Base-by-base conservation (phyloP, 257 asterid genomes). In the Petrea volubilis region DNA sequence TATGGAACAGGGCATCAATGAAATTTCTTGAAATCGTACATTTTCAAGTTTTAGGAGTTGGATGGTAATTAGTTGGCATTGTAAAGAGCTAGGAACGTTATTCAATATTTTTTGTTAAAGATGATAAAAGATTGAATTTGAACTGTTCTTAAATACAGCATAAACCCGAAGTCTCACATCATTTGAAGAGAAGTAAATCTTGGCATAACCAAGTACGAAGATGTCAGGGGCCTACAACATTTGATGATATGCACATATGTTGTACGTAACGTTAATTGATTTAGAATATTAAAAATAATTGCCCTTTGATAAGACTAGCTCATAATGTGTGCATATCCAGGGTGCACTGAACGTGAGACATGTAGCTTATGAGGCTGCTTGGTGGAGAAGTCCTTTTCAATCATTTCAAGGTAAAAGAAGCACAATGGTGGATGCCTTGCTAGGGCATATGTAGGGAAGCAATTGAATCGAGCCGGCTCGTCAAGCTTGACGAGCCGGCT, bases 31-130 rank as follows among this genome's bases (percentile, higher is more conserved):
- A 47, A 52, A 59, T 27, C 25, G 28, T 68, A 46, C 63, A 31
- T 5, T 56, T 46, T 51, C 33, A 44, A 44, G 20, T 55, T 29
- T 60, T 38, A 59, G 74, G 46, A 57, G 38, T 79, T 70, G 80
- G 68, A 2, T 7, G 65, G 59, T 36, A 47, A 38, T 57, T 78
- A 47, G 69, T 28, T 69, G 82, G 60, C 75, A 44, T 9, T 86
- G 96, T 72, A 74, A 64, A 46, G 81, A 87, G 88, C 61, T 70
- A 74, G 90, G 84, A n/a, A 46, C 56, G 36, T 29, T 66, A 57
- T 70, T 68, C 75, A 47, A 73, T 56, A 25, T 67, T 60, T 62
- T 33, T 44, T 56, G 41, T 70, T 47, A 13, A 20, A 23, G 18
- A 6, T 34, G 33, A 38, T 61, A 14, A 27, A 55, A 17, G n/a